Evolutionary conservation across 306 rosid species (phyloP), one percentile per base, ranked within the genome.

Genomic region (Ormosia emarginata): DNA sequence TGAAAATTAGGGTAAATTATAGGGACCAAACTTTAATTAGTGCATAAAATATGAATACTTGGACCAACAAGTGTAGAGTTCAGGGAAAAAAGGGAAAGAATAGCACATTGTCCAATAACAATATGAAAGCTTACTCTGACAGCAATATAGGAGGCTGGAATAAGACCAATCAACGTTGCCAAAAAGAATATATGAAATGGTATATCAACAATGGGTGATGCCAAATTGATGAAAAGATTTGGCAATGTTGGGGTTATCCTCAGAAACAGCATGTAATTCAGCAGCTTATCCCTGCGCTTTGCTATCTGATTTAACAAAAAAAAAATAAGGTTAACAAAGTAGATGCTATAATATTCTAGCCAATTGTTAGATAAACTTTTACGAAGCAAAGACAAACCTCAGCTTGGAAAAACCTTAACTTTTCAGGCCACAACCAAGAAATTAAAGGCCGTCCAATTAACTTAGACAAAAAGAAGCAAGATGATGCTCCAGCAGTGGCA

Each of bases 191-290:
- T 59, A 76, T 95, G 98, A 87, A 95, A 95, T 0, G 98, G 99
- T 74, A 95, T 89, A 79, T 93, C 97, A 62, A 95, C 99, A 74
- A 95, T 93, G 15, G 99, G 98, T 71, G 98, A 95, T 36, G 99
- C 99, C 94, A 95, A 89, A 87, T 95, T 95, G 87, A 95, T 95
- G 83, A 95, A 95, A 71, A 95, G 94, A 86, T 95, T 95, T 11
- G 99, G 99, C 84, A 95, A 82, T 40, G 98, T 90, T 4, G 99
- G 99, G n/a, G 99, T 95, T 43, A 95, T 86, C 90, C 99, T 92
- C 67, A 95, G 90, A 78, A 95, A 95, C 63, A 95, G 97, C 98
- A 95, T 93, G 93, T 93, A 95, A 82, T 95, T 95, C 65, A 95
- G 94, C 88, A 95, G 86, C 97, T 85, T 95, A 72, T 93, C 98